These are phyloP conservation scores for Tetradesmus obliquus DNA, from an alignment of 139 green algal species.

Conservation along the genomic window DNA sequence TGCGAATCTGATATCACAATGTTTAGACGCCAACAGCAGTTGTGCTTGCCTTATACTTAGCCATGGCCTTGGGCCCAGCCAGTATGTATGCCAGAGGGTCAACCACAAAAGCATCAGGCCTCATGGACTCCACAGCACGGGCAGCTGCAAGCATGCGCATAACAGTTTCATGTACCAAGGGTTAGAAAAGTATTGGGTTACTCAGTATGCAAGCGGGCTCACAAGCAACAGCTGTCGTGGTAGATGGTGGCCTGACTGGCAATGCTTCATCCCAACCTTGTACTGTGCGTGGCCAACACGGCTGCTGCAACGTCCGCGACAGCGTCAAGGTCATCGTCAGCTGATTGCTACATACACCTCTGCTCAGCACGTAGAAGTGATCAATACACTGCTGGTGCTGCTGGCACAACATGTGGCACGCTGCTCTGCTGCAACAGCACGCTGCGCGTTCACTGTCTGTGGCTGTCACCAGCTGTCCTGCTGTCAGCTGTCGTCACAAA, in stretches of 20 bases:
- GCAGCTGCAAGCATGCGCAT: conserved; percentile 31
- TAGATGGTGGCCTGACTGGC: not conserved
- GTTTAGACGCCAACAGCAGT: not conserved
- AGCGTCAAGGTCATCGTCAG: no score
- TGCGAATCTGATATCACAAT: no score
- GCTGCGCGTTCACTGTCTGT: no score
- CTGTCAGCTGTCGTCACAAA: not conserved
- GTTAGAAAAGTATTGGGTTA: no score
- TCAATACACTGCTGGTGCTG: no score
- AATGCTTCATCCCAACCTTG: not conserved
- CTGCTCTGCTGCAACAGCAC: not conserved
- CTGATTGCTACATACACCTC: no score
- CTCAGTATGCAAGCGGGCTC: not conserved
- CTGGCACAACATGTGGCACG: no score
- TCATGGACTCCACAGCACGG: conserved; percentile 47
- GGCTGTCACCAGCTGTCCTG: not conserved
- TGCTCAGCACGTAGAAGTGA: no score
- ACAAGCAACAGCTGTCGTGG: conserved; percentile 6
- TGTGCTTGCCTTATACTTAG: conserved; percentile 17
- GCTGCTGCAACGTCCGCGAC: no score
- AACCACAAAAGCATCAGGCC: conserved; percentile 47
- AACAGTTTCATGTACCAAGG: no score
- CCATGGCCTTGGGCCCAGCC: conserved; percentile 46
- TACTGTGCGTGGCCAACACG: not conserved
- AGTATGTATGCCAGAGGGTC: conserved; percentile 52